A percentile compares a stretch with the other conserved stretches of the same genome.
Conservation (phyloP, 2,329 filamentous ascomycete species). For the Paraphaeosphaeria minitans region DNA sequence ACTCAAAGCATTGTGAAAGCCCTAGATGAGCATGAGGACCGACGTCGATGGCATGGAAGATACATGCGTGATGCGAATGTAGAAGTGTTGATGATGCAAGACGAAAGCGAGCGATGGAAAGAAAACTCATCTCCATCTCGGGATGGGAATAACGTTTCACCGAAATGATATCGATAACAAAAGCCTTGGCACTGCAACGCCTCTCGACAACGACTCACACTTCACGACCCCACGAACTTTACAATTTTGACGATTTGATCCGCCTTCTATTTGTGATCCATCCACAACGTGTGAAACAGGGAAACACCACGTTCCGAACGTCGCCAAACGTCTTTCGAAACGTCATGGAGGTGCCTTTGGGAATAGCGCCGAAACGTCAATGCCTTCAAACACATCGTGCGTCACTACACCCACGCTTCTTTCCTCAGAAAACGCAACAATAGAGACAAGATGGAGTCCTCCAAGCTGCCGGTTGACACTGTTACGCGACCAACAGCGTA, state of each 20-base stretch:
- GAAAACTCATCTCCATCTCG: not conserved
- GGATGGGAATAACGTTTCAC: not conserved
- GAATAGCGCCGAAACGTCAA: slow-evolving; percentile 29
- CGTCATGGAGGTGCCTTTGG: slow-evolving; percentile 12
- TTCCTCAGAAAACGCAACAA: not conserved
- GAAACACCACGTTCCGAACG: slow-evolving; percentile 8
- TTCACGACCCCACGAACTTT: not conserved
- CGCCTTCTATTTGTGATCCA: not conserved
- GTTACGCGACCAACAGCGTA: not conserved
- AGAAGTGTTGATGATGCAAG: not conserved
- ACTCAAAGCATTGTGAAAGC: not conserved
- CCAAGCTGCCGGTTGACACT: not conserved
- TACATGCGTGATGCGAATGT: not conserved
- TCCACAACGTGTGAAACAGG: slow-evolving; percentile 21
- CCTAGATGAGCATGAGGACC: not conserved
- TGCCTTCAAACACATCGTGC: slow-evolving; percentile 15
- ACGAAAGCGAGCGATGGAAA: not conserved
- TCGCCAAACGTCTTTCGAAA: slow-evolving; percentile 23
- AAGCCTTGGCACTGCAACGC: not conserved
- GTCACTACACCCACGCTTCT: not conserved
- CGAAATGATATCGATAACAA: not conserved
- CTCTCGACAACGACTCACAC: not conserved
- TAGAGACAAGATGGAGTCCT: not conserved
- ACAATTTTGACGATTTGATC: not conserved
- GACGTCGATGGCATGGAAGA: not conserved